Evolutionary conservation across 2,329 filamentous ascomycete genomes (phyloP).

Genomic region (Neocucurbitaria cava): DNA sequence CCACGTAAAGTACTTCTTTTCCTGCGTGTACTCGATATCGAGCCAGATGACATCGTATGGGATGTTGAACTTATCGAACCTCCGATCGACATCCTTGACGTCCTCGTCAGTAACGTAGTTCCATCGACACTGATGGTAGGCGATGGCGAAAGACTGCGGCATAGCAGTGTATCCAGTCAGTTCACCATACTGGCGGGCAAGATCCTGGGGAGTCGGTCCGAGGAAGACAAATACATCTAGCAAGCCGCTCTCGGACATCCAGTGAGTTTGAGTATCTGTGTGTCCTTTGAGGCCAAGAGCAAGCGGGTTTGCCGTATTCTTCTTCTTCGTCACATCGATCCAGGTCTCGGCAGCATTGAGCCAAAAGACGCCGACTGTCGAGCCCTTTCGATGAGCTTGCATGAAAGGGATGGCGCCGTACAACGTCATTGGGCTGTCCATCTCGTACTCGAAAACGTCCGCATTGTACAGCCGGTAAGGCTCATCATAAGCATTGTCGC

Average conservation of each 20-base stretch:
- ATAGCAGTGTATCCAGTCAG: conserved; percentile 91
- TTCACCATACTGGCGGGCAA: conserved; percentile 83
- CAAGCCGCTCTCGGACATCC: conserved; percentile 91
- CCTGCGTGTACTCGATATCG: conserved; percentile 96
- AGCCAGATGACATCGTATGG: conserved; percentile 99
- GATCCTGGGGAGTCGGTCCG: conserved; percentile 81
- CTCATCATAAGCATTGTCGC: conserved; percentile 82
- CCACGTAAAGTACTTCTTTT: conserved; percentile 98
- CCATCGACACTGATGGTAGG: conserved; percentile 97
- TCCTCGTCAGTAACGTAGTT: conserved; percentile 98
- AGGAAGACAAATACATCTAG: conserved; percentile 95
- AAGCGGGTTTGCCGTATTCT: conserved; percentile 75
- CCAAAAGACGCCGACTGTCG: conserved; percentile 96
- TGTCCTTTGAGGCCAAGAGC: conserved; percentile 73
- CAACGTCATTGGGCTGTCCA: conserved; percentile 97
- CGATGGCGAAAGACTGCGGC: conserved; percentile 90
- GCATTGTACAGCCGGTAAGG: conserved; percentile 96
- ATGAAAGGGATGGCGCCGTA: conserved; percentile 98
- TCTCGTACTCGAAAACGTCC: conserved; percentile 96
- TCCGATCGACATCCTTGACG: conserved; percentile 93
- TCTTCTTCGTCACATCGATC: conserved; percentile 90
- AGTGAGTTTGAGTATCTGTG: conserved; percentile 87
- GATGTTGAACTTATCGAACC: conserved; percentile 94
- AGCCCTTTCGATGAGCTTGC: conserved; percentile 94
- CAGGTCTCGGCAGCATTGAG: conserved; percentile 96